These are phyloP conservation scores for Trichoderma gracile DNA, from an alignment of 2,329 filamentous ascomycete species.

Conservation along the genomic window DNA sequence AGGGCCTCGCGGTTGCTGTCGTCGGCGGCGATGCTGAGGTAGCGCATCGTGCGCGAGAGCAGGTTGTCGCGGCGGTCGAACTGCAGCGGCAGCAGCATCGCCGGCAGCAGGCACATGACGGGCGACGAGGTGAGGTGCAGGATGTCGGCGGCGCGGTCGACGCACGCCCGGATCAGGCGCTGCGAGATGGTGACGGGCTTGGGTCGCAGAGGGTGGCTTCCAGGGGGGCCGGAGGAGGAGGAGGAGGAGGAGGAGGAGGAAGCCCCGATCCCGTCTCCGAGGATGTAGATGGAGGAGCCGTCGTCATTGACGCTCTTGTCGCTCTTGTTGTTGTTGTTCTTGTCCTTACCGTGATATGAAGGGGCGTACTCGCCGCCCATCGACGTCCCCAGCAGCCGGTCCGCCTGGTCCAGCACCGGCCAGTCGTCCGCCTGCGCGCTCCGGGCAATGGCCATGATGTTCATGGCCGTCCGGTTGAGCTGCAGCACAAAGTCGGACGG, in stretches of 20 bases:
- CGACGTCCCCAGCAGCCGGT: neutral
- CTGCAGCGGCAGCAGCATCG: slow-evolving; percentile 16
- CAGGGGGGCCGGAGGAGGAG: too few species aligned
- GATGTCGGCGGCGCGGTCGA: slow-evolving; percentile 8
- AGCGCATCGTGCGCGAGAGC: neutral
- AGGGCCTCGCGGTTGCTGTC: neutral
- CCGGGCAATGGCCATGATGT: slow-evolving; percentile 15
- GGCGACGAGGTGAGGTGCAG: slow-evolving; percentile 8
- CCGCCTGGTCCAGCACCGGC: neutral
- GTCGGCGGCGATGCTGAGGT: neutral
- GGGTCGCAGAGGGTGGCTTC: neutral
- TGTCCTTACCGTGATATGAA: neutral
- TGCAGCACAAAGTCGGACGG: slow-evolving; percentile 16
- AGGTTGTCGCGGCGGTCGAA: slow-evolving; percentile 3
- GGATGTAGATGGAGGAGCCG: neutral
- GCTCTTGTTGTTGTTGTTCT: neutral
- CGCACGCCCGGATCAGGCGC: slow-evolving; percentile 11
- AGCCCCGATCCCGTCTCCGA: neutral
- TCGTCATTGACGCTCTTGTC: too few species aligned
- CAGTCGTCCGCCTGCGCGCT: neutral
- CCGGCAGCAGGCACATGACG: slow-evolving; percentile 15
- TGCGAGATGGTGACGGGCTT: slow-evolving; percentile 16
- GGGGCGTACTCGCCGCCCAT: neutral
- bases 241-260: too few species aligned
- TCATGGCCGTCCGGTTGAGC: slow-evolving; percentile 21